phyloP scores from a whole-genome alignment of 805 yeast genomes.

The Candida sonorensis region DNA sequence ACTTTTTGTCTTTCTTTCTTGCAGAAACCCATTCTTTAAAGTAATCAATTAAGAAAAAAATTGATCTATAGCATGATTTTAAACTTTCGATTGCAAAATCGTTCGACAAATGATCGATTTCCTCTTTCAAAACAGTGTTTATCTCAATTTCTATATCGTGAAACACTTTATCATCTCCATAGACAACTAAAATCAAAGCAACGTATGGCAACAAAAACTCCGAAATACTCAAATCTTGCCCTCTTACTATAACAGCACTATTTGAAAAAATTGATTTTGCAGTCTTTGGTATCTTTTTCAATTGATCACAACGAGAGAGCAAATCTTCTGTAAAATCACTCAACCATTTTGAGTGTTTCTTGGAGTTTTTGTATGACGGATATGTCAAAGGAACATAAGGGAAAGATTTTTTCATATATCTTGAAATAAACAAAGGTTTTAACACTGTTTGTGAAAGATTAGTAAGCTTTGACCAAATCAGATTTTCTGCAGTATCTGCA shows the following conservation, averaged over 20 bases:
- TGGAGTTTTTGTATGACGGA: conserved; percentile 57
- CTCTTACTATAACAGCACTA: conserved; percentile 57
- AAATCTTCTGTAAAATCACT: conserved; percentile 61
- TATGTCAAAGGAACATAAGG: conserved; percentile 40
- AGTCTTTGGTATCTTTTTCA: conserved; percentile 17
- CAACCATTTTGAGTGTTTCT: conserved; percentile 67
- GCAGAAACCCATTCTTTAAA: conserved; percentile 66
- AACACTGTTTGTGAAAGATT: conserved; percentile 66
- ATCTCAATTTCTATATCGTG: conserved; percentile 54
- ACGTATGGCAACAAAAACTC: conserved; percentile 73
- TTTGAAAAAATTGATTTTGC: conserved; percentile 49
- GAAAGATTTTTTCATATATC: conserved; percentile 52
- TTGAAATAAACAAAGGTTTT: conserved; percentile 67
- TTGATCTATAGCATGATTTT: conserved; percentile 60
- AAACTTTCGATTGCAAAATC: conserved; percentile 50
- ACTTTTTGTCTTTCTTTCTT: conserved; percentile 26
- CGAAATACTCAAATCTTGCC: conserved; percentile 64
- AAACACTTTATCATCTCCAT: conserved; percentile 30
- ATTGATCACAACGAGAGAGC: conserved; percentile 35
- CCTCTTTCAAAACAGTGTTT: conserved; percentile 45
- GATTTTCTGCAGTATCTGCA: conserved; percentile 24
- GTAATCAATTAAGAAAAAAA: conserved; percentile 77
- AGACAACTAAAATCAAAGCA: conserved; percentile 49
- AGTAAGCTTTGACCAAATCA: conserved; percentile 56
- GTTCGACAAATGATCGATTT: conserved; percentile 37